phyloP scores from a whole-genome alignment of 1,284 basidiomycete genomes.

The Veloboletus limbatus region DNA sequence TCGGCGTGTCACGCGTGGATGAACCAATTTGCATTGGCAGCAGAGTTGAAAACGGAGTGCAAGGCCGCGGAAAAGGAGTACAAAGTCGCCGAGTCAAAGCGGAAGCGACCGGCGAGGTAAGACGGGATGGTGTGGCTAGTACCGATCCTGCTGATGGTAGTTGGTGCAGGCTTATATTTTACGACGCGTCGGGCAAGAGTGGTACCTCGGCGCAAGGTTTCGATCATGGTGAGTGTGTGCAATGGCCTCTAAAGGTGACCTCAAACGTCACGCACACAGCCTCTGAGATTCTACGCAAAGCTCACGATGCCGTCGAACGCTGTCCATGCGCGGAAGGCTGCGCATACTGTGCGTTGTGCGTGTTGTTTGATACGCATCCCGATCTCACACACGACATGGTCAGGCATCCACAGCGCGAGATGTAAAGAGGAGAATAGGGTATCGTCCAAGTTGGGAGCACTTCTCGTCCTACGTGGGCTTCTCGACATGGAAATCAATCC shows the following conservation, averaged over 20 bases:
- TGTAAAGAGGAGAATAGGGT: conserved; percentile 71
- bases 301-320: conserved; percentile 58
- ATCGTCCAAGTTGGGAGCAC: conserved; percentile 70
- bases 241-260: neutral
- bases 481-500: conserved; percentile 54
- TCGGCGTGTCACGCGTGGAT: conserved; percentile 83
- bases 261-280: conserved; percentile 1
- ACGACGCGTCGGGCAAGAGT: conserved; percentile 70
- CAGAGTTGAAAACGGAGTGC: conserved; percentile 84
- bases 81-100: conserved; percentile 50
- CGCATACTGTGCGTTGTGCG: conserved; percentile 58
- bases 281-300: conserved; percentile 56
- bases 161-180: conserved; percentile 72
- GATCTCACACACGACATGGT: neutral
- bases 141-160: neutral
- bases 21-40: conserved; percentile 70
- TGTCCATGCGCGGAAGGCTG: conserved; percentile 78
- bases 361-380: neutral
- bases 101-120: conserved; percentile 80
- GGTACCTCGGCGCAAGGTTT: conserved; percentile 80
- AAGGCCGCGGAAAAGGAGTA: conserved; percentile 81
- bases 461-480: conserved; percentile 61
- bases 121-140: conserved; percentile 37
- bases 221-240: conserved; percentile 60
- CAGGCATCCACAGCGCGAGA: conserved; percentile 60